Base-by-base conservation (phyloP, 768 basidiomycete species). In the Lactarius tabidus region DNA sequence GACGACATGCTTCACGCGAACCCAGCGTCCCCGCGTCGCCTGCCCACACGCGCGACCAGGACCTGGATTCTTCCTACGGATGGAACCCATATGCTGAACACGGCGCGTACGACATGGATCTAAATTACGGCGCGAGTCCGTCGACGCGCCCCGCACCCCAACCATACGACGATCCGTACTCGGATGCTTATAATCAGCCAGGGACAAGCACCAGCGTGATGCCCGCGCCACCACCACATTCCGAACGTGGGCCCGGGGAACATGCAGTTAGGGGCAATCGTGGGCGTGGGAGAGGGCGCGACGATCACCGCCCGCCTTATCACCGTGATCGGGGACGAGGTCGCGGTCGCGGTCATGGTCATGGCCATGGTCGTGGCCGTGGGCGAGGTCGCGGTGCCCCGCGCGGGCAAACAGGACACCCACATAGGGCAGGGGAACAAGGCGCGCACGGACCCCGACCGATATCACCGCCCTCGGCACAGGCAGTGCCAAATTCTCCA, bases 161-260 rank as follows among this genome's bases (percentile, higher is more conserved):
- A 41, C 88, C 90, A 31, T 93, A 92, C 70, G 89, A 92, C 64
- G 90, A 93, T 69, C 90, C 90, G 12, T 91, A 91, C 60, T 75
- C 76, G 3, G 74, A 75, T 58, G 66, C 66, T 10, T 76, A 75
- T 57, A 73, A 72, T 29, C 58, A 70, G 12, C 62, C 68, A 23
- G 69, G 67, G 20, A 14, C 59, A 9, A 39, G 23, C 6, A 6
- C 31, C 6, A 26, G 48, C 41, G 26, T n/a, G 18, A 15, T n/a
- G 14, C 51, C 56, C 2, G 8, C 20, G 26, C 36, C n/a, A 1
- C 38, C 39, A 2, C 31, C 55, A n/a, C 39, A 17, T 31, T 31
- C 56, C 6, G 54, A 33, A 18, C 59, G 29, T n/a, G 8, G 7
- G 6, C 54, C 20, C 18, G 71, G 68, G 20, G 65, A 66, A 26